Evolutionary conservation across 1,284 basidiomycete genomes (phyloP).

Genomic region (Erythrobasidium hasegawianum): DNA sequence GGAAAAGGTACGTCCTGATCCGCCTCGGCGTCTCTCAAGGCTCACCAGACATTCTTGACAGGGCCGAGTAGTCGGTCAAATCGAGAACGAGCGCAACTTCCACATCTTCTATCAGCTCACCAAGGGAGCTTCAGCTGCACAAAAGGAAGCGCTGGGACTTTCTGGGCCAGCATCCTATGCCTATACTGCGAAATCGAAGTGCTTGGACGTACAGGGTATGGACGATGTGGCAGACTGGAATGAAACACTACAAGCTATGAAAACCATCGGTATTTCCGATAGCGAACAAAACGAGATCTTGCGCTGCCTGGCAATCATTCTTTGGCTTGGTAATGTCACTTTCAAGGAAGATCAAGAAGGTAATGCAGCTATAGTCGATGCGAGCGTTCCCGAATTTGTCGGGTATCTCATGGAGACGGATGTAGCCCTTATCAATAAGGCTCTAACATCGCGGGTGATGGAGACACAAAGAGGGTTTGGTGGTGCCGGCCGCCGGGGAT

Average conservation of each 20-base stretch:
- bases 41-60: too few relatives aligned
- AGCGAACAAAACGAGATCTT: slow-evolving; percentile 91
- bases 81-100: slow-evolving; percentile 94
- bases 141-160: slow-evolving; percentile 91
- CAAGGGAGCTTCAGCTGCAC: slow-evolving; percentile 82
- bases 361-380: slow-evolving; percentile 75
- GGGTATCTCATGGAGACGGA: slow-evolving; percentile 92
- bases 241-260: slow-evolving; percentile 93
- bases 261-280: slow-evolving; percentile 75
- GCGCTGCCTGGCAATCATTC: slow-evolving; percentile 82
- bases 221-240: slow-evolving; percentile 82
- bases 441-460: slow-evolving; percentile 76
- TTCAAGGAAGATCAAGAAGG: slow-evolving; percentile 86
- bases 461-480: slow-evolving; percentile 77
- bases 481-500: slow-evolving; percentile 71
- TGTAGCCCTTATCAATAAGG: slow-evolving; percentile 72
- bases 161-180: slow-evolving; percentile 94
- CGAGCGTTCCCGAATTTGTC: slow-evolving; percentile 89
- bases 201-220: slow-evolving; percentile 86
- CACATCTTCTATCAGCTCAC: slow-evolving; percentile 99
- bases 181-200: slow-evolving; percentile 87
- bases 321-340: slow-evolving; percentile 96
- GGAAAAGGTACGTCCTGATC: slow-evolving; percentile 78
- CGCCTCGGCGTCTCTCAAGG: too few relatives aligned
- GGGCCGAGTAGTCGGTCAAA: slow-evolving; percentile 93